phyloP scores from a whole-genome alignment of 2,329 filamentous ascomycete species.

The Penicillium sp. region DNA sequence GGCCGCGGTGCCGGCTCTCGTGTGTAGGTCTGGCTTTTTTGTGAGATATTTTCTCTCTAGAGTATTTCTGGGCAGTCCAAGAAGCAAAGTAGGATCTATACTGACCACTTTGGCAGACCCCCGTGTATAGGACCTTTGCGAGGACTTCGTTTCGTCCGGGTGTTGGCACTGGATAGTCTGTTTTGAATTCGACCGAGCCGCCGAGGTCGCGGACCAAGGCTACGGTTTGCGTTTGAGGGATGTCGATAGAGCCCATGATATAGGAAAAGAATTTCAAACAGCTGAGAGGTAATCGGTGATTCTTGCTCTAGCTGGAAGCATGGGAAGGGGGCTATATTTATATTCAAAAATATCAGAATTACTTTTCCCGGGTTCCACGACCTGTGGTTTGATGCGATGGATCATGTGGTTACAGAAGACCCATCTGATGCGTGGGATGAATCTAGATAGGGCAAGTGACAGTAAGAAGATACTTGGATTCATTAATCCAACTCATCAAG shows the following conservation, averaged over 20 bases:
- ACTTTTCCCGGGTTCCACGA: neutral
- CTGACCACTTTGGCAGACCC: conserved; percentile 51
- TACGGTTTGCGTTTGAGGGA: conserved; percentile 41
- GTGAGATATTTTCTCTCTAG: neutral
- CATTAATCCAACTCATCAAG: neutral
- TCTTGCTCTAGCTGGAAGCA: no score
- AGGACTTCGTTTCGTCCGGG: conserved; percentile 48
- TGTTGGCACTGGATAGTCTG: conserved; percentile 47
- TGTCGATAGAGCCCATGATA: conserved; percentile 16
- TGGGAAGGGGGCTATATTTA: neutral
- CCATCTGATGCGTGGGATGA: neutral
- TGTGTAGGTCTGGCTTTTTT: conserved; percentile 41
- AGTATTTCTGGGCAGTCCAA: no score
- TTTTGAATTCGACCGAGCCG: conserved; percentile 44
- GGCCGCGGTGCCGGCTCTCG: conserved; percentile 44
- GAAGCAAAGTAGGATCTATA: no score
- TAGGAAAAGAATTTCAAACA: no score
- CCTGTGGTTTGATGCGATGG: neutral
- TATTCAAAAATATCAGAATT: neutral
- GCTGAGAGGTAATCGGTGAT: no score
- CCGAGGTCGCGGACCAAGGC: conserved; percentile 48
- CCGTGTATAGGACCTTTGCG: conserved; percentile 51
- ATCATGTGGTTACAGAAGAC: neutral
- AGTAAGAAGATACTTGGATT: no score
- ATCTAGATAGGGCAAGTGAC: neutral